These are phyloP conservation scores for Aureobasidium sp. DNA, from an alignment of 2,329 filamentous ascomycete genomes.

Conservation along the genomic window DNA sequence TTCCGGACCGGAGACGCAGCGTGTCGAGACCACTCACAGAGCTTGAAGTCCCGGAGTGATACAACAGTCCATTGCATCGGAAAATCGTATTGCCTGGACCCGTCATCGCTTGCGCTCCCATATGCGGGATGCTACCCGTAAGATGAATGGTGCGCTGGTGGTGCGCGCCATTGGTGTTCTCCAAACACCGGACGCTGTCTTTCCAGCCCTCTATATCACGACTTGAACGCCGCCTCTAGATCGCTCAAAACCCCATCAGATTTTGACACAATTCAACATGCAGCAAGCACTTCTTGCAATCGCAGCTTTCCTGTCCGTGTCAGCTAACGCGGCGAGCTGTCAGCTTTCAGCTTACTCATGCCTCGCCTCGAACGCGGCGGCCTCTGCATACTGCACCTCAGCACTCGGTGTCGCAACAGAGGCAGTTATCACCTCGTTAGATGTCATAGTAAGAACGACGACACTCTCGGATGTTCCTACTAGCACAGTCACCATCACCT, in stretches of 20 bases:
- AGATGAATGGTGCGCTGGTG: not conserved
- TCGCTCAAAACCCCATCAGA: not conserved
- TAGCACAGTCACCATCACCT: not conserved
- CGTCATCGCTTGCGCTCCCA: not conserved
- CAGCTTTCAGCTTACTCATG: constrained; percentile 10
- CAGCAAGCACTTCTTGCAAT: not conserved
- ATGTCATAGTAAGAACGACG: not conserved
- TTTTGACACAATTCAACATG: not conserved
- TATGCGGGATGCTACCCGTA: not conserved
- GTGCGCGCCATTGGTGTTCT: not conserved
- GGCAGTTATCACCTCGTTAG: not conserved
- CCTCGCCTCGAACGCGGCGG: constrained; percentile 1
- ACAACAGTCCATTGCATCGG: not conserved
- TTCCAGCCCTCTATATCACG: not conserved
- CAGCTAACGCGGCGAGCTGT: constrained; percentile 4
- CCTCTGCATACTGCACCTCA: constrained; percentile 8
- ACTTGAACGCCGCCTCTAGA: not conserved
- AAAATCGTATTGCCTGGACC: not conserved
- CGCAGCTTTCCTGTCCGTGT: not conserved
- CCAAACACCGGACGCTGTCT: no score
- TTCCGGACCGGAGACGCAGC: not conserved
- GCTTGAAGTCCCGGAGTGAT: not conserved
- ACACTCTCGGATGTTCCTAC: not conserved
- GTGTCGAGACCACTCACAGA: not conserved
- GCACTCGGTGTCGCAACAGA: not conserved